A percentile compares a stretch with the other conserved stretches of the same genome.
Conservation (phyloP, 2,329 filamentous ascomycete genomes). For the Cercospora sojina region DNA sequence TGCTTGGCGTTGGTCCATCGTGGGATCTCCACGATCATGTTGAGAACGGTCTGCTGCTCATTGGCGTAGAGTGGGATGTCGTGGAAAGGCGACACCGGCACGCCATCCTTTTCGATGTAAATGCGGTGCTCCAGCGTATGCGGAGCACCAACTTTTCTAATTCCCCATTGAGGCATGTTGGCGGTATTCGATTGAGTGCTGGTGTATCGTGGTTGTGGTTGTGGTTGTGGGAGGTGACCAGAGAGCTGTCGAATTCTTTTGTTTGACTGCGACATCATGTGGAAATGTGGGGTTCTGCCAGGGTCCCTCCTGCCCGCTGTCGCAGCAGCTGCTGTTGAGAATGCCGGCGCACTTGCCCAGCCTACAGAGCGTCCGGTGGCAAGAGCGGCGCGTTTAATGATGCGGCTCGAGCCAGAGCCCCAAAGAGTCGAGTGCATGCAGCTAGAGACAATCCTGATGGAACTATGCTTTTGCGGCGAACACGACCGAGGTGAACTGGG, state of each 20-base stretch:
- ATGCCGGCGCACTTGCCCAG: constrained; percentile 8
- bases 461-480: neutral
- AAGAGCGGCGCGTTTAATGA: neutral
- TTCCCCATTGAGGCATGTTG: constrained; percentile 37
- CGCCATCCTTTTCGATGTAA: constrained; percentile 97
- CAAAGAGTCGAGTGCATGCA: constrained; percentile 21
- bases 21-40: constrained; percentile 99
- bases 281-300: constrained; percentile 18
- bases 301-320: constrained; percentile 21
- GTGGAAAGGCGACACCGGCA: constrained; percentile 92
- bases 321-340: constrained; percentile 11
- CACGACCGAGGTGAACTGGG: constrained; percentile 17
- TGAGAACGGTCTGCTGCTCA: constrained; percentile 88
- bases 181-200: constrained; percentile 4
- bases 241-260: constrained; percentile 26
- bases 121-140: constrained; percentile 97
- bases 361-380: constrained; percentile 14
- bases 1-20: constrained; percentile 99
- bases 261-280: constrained; percentile 31
- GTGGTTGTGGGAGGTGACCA: constrained; percentile 28
- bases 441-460: constrained; percentile 4
- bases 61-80: constrained; percentile 98
- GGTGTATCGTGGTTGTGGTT: constrained; percentile 27
- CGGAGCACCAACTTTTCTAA: constrained; percentile 77
- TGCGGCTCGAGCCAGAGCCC: constrained; percentile 18